Percentiles rank a stretch among this genome's conserved stretches.
Evolutionary conservation across 1,139 yeast species (phyloP).

Genomic region (Geotrichum phurueaensis): DNA sequence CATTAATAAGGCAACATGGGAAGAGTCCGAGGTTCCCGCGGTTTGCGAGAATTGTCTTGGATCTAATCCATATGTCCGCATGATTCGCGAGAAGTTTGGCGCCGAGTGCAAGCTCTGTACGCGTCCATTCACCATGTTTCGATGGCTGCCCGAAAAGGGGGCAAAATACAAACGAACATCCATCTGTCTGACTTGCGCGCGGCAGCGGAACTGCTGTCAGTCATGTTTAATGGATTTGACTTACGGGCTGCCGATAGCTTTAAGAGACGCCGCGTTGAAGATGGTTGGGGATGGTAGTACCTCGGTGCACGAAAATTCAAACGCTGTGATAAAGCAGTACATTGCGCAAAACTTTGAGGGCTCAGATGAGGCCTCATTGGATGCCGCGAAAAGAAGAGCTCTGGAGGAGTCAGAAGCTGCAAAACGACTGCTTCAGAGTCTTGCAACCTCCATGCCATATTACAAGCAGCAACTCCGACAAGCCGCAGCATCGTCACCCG

Average conservation of each 20-base stretch:
- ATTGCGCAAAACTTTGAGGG: constrained; percentile 47
- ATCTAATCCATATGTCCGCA: constrained; percentile 52
- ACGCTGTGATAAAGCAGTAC: constrained; percentile 49
- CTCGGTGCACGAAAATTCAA: constrained; percentile 28
- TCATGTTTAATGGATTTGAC: constrained; percentile 76
- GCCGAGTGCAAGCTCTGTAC: constrained; percentile 66
- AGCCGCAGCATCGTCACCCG: constrained; percentile 6
- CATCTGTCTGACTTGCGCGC: constrained; percentile 74
- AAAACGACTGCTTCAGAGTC: constrained; percentile 37
- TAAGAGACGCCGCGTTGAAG: constrained; percentile 75
- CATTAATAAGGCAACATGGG: constrained; percentile 35
- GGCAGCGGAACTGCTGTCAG: constrained; percentile 79
- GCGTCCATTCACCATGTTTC: constrained; percentile 72
- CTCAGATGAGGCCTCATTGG: constrained; percentile 30
- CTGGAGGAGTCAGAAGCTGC: constrained; percentile 35
- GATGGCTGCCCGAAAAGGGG: constrained; percentile 49
- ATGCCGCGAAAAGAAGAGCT: constrained; percentile 29
- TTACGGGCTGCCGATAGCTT: constrained; percentile 68
- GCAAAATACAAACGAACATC: constrained; percentile 25
- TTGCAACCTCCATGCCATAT: constrained; percentile 39
- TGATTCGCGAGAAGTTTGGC: constrained; percentile 70
- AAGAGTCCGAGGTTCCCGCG: constrained; percentile 48
- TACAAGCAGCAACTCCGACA: constrained; percentile 21
- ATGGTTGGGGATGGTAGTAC: constrained; percentile 51
- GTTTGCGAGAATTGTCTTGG: constrained; percentile 75